A percentile compares a stretch with the other conserved stretches of the same genome.
These are phyloP conservation scores for Sabuloglossum arenarium DNA, from an alignment of 495 filamentous ascomycete genomes.

Conservation along the genomic window DNA sequence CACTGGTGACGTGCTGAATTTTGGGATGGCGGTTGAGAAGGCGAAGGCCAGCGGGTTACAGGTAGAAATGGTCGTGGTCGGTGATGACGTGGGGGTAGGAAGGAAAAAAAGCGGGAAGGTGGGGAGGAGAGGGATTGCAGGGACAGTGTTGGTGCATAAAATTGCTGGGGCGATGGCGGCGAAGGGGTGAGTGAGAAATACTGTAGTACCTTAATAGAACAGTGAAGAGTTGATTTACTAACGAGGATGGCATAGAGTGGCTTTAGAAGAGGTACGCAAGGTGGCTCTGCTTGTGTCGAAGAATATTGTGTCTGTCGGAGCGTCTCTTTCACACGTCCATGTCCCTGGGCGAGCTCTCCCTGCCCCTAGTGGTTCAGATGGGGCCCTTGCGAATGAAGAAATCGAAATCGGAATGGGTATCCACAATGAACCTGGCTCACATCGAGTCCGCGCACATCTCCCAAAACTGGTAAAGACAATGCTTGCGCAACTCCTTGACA, in stretches of 20 bases:
- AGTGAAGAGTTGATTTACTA: neutral
- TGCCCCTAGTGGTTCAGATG: constrained; percentile 23
- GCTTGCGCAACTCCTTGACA: constrained; percentile 63
- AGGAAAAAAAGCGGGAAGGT: constrained; percentile 69
- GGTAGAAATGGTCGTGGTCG: constrained; percentile 85
- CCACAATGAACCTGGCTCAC: constrained; percentile 85
- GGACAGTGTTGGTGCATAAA: constrained; percentile 78
- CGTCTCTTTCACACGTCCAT: constrained; percentile 75
- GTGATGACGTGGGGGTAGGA: constrained; percentile 90
- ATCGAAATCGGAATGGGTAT: constrained; percentile 97
- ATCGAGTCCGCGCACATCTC: constrained; percentile 40
- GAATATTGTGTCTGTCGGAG: constrained; percentile 73
- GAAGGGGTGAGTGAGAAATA: constrained; percentile 26
- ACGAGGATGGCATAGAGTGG: constrained; percentile 14
- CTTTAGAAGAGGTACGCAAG: constrained; percentile 42
- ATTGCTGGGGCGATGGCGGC: constrained; percentile 72
- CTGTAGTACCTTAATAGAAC: constrained; percentile 11
- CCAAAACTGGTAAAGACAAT: constrained; percentile 54
- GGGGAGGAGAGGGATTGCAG: constrained; percentile 75
- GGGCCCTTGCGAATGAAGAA: constrained; percentile 41
- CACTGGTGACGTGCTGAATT: constrained; percentile 71
- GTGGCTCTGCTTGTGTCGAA: constrained; percentile 49
- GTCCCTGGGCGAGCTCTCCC: constrained; percentile 50
- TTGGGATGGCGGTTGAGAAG: constrained; percentile 88
- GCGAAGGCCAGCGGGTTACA: constrained; percentile 58